These are phyloP conservation scores for Fusarium nematophilum DNA, from an alignment of 2,329 filamentous ascomycete species.

Conservation along the genomic window DNA sequence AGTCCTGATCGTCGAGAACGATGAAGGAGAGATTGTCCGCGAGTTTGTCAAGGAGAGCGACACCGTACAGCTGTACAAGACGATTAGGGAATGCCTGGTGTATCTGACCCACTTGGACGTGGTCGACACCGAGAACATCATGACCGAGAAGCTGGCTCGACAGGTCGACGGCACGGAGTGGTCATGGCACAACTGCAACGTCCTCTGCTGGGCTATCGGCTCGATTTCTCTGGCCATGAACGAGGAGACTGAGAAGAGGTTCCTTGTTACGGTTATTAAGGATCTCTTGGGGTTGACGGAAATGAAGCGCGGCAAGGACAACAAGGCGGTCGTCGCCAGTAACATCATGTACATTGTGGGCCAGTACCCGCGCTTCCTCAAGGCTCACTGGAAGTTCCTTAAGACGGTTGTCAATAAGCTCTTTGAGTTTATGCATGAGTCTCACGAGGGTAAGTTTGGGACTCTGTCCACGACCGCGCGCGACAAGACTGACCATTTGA, in stretches of 20 bases:
- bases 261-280: slow-evolving; percentile 98
- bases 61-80: slow-evolving; percentile 99
- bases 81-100: slow-evolving; percentile 94
- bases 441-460: slow-evolving; percentile 81
- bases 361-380: slow-evolving; percentile 97
- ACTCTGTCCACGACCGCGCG: neutral
- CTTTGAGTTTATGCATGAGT: slow-evolving; percentile 99
- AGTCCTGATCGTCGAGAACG: slow-evolving; percentile 98
- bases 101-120: slow-evolving; percentile 98
- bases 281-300: slow-evolving; percentile 96
- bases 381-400: slow-evolving; percentile 99
- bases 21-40: slow-evolving; percentile 97
- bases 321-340: slow-evolving; percentile 98
- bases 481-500: slow-evolving; percentile 38
- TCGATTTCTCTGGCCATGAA: slow-evolving; percentile 99
- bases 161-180: slow-evolving; percentile 96
- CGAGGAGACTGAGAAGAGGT: slow-evolving; percentile 98
- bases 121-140: slow-evolving; percentile 96
- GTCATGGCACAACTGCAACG: slow-evolving; percentile 99
- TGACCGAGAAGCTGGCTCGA: slow-evolving; percentile 96
- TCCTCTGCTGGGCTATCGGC: slow-evolving; percentile 98
- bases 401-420: slow-evolving; percentile 99
- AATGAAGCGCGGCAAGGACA: slow-evolving; percentile 99
- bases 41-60: slow-evolving; percentile 99
- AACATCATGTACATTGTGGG: slow-evolving; percentile 99